A percentile compares a stretch with the other conserved stretches of the same genome.
These are phyloP conservation scores for Globisporangium solare DNA, from an alignment of 352 stramenopile genomes.

Conservation along the genomic window DNA sequence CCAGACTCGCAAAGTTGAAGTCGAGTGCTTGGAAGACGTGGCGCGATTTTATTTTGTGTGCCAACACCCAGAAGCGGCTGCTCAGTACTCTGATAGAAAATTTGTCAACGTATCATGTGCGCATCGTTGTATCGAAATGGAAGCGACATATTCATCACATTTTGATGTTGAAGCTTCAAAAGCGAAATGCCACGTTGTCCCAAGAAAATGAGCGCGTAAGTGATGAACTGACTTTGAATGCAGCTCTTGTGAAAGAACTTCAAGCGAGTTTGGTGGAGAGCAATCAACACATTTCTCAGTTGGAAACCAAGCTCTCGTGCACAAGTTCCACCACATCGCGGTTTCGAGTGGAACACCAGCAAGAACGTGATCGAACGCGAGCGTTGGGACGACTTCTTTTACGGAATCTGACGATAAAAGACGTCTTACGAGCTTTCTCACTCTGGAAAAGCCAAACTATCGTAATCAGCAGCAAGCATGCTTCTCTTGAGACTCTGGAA, in stretches of 20 bases:
- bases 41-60: too few relatives aligned
- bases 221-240: too few relatives aligned
- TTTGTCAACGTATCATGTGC: too few relatives aligned
- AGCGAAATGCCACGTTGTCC: too few relatives aligned
- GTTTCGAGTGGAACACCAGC: neutral
- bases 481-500: slow-evolving; percentile 12
- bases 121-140: too few relatives aligned
- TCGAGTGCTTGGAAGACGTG: too few relatives aligned
- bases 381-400: neutral
- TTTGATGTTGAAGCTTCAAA: too few relatives aligned
- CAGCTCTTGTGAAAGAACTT: too few relatives aligned
- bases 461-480: slow-evolving; percentile 3
- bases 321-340: neutral
- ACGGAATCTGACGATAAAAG: neutral
- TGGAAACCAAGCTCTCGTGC: slow-evolving; percentile 1
- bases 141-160: too few relatives aligned
- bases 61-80: too few relatives aligned
- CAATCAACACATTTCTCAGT: neutral
- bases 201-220: too few relatives aligned
- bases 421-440: slow-evolving; percentile 14
- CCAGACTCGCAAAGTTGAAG: neutral
- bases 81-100: too few relatives aligned
- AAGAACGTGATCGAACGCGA: neutral
- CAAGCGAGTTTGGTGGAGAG: neutral
- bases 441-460: slow-evolving; percentile 19